Percentiles rank a stretch among this genome's conserved stretches.
Evolutionary conservation across 2,329 filamentous ascomycete genomes (phyloP).

Genomic region (Cordyceps javanica): DNA sequence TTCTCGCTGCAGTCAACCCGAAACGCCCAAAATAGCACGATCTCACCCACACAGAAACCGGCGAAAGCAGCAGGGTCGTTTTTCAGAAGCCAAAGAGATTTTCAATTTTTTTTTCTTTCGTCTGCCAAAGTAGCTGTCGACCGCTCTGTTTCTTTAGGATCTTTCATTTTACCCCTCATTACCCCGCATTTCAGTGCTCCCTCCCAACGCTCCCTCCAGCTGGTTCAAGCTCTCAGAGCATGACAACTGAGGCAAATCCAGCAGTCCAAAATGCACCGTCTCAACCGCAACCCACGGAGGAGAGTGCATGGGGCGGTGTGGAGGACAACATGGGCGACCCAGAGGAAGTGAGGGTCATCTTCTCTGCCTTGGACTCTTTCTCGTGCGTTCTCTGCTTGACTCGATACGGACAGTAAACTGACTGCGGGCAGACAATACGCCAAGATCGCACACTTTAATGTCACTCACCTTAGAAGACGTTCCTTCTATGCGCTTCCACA

Average conservation of each 20-base stretch:
- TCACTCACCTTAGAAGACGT: conserved; percentile 83
- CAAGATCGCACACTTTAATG: conserved; percentile 78
- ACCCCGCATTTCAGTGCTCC: not conserved
- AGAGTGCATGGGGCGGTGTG: conserved; percentile 7
- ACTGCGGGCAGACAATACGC: conserved; percentile 66
- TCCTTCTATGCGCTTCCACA: conserved; percentile 88
- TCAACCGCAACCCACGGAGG: not conserved
- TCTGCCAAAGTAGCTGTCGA: not conserved
- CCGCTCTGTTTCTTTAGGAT: not conserved
- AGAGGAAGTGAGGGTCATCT: conserved; percentile 75
- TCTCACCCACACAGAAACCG: conserved; percentile 6
- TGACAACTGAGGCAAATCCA: not conserved
- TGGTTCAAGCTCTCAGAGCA: not conserved
- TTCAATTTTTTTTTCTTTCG: not conserved
- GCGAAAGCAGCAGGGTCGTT: not conserved
- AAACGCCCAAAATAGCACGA: not conserved
- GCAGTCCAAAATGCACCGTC: not conserved
- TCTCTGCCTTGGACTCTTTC: conserved; percentile 82
- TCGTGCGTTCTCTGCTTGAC: conserved; percentile 53
- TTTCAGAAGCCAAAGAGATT: not conserved
- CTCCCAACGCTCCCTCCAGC: not conserved
- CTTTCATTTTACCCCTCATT: not conserved
- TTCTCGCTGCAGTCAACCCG: not conserved
- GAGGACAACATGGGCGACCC: conserved; percentile 45
- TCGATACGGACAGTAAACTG: not conserved